Conservation (phyloP, 192 early-diverging fungal species). For the Podila epicladia region DNA sequence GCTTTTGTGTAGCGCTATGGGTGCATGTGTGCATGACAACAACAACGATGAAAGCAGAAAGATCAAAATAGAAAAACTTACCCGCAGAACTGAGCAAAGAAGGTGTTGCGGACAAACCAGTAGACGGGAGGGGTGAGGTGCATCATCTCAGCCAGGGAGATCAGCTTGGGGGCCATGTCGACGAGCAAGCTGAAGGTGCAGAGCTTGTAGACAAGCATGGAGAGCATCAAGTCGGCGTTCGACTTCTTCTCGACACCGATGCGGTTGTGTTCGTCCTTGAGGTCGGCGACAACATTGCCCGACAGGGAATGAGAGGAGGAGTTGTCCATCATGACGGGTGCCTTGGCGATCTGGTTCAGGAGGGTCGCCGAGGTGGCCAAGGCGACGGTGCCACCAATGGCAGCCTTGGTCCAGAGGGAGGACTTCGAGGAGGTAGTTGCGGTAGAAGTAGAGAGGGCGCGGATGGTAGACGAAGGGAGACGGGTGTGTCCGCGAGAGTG, state of each 20-base stretch:
- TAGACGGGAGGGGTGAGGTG: constrained; percentile 61
- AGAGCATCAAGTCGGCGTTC: constrained; percentile 65
- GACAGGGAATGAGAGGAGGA: constrained; percentile 3
- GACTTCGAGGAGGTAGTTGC: neutral
- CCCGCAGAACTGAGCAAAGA: constrained; percentile 91
- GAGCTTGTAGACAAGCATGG: constrained; percentile 72
- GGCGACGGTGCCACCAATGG: constrained; percentile 45
- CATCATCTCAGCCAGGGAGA: constrained; percentile 63
- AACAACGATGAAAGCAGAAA: neutral
- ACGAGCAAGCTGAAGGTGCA: constrained; percentile 73
- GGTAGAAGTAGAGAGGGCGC: neutral
- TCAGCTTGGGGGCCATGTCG: constrained; percentile 60
- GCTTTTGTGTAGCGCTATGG: no score
- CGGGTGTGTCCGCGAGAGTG: constrained; percentile 14
- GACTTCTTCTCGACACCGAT: constrained; percentile 60
- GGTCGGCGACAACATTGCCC: constrained; percentile 23
- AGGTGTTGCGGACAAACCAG: constrained; percentile 81
- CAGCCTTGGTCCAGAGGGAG: constrained; percentile 42
- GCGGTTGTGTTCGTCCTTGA: constrained; percentile 49
- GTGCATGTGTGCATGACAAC: neutral
- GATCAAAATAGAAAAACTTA: constrained; percentile 30
- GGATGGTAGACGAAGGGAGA: neutral
- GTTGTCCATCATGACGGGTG: constrained; percentile 21
- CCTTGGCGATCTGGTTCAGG: constrained; percentile 34
- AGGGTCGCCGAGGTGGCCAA: constrained; percentile 38